Evolutionary conservation across 2,329 filamentous ascomycete species (phyloP), one percentile per base, ranked within the genome.

Genomic region (Fusarium dimerum): DNA sequence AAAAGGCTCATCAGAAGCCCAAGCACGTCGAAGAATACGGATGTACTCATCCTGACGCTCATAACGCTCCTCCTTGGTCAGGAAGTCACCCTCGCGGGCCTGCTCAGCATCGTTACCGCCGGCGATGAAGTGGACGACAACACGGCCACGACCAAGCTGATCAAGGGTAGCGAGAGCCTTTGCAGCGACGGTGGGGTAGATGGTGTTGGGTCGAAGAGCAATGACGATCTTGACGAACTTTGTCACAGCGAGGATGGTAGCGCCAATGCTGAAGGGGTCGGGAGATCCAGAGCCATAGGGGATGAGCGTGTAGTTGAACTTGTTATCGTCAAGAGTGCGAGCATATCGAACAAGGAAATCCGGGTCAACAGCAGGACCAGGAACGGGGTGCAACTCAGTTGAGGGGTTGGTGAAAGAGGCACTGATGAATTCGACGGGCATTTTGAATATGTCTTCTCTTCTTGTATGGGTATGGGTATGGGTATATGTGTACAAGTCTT

Each of bases 41-140:
- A 86, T 84, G 67, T 85, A 85, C 57, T 85, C 83, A 63, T 85
- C 82, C 6, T 83, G 70, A 0, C 83, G 77, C 10, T 63, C 79
- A 57, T 85, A 86, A 9, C 83, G 78, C 63, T 84, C 70, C 10
- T 80, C 76, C 61, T 86, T 86, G 64, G 62, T 73, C 2, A 84
- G 62, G 60, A 83, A 85, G 56, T 86, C 83, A 11, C 83, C 83
- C 64, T 85, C 83, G 26, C 73, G 75, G 1, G 81, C 81, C 65
- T 86, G 83, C 55, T 86, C 83, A 3, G 68, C 77, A 49, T 86
- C 83, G 51, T 76, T 83, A 44, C 83, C 83, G 29, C 83, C 83
- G 1, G 83, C 83, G 56, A 86, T 85, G 62, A 85, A 84, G 60
- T 86, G 83, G 11, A 85, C 83, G 0, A 85, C 82, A 5, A 77